Base-by-base conservation (phyloP, 2,329 filamentous ascomycete species). In the Colletotrichum eleusines region DNA sequence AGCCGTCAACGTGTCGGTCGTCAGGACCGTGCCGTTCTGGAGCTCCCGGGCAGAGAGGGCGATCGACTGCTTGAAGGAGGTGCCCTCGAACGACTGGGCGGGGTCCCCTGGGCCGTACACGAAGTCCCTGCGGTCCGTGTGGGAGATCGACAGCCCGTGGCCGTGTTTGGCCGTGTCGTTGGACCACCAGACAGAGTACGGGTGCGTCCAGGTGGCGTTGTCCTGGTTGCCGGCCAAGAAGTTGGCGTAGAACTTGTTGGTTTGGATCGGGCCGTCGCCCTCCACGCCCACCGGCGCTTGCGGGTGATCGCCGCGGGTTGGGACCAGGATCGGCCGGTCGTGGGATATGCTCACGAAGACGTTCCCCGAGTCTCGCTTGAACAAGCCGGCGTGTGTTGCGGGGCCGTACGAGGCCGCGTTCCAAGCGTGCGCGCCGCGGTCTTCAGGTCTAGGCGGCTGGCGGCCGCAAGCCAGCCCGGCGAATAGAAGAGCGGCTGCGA, bases 41-140 rank as follows among this genome's bases (percentile, higher is more conserved):
- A 97, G 84, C 76, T 95, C 92, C 1, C 81, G 78, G 0, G 93
- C 93, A 0, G 92, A 94, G 9, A 97, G 80, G n/a, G 92, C 86
- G 9, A 97, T 76, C 1, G 91, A 91, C 75, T 94, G 90, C 50
- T 94, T 89, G 0, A 68, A 63, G 1, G 16, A 12, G 1, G 68
- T 51, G 1, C 63, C 68, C 28, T 68, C 57, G n/a, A 71, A 71
- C 1, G 70, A 72, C 14, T 90, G 90, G 35, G 93, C 82, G 1
- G 93, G 93, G 74, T 91, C 93, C 16, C 82, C 79, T 63, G 84
- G 83, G 6, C 91, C 92, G 75, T 86, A 90, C 0, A 88, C 88
- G 61, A 90, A 81, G 77, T 93, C 88, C 40, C 80, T 80, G 1
- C 85, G 79, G 64, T 93, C 90, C 5, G 89, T 84, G 77, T 95